phyloP scores from a whole-genome alignment of 805 yeast genomes.

The Huiozyma naganishii region DNA sequence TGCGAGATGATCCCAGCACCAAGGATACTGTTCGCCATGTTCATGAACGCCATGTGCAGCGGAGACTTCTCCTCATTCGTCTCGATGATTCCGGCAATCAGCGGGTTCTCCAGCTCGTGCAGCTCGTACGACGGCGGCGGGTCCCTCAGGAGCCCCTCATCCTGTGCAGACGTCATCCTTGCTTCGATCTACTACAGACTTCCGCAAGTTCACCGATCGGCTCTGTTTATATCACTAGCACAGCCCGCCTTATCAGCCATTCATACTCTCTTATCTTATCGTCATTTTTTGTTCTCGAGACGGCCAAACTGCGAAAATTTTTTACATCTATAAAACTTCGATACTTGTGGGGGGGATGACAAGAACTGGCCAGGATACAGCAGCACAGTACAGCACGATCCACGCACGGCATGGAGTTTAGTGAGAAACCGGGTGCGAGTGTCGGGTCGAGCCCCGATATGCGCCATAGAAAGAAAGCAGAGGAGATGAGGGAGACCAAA shows the following conservation, averaged over 20 bases:
- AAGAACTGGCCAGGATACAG: background rate
- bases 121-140: background rate
- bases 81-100: slow-evolving; percentile 5
- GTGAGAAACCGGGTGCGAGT: background rate
- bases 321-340: no score
- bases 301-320: background rate
- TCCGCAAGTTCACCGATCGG: no score
- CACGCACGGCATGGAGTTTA: background rate
- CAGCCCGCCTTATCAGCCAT: background rate
- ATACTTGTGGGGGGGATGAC: background rate
- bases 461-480: background rate
- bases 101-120: slow-evolving; percentile 1
- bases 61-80: slow-evolving; percentile 36
- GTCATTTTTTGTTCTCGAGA: background rate
- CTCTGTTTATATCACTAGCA: background rate
- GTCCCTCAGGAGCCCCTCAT: background rate
- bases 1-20: slow-evolving; percentile 97
- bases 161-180: background rate
- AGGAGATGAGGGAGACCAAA: slow-evolving; percentile 1
- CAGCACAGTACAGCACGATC: background rate
- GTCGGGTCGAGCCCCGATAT: background rate
- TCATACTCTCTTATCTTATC: background rate
- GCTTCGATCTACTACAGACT: background rate
- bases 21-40: slow-evolving; percentile 88
- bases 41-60: slow-evolving; percentile 86